These are phyloP conservation scores for Leptosphaerulina australis DNA, from an alignment of 2,329 filamentous ascomycete species.

Conservation along the genomic window DNA sequence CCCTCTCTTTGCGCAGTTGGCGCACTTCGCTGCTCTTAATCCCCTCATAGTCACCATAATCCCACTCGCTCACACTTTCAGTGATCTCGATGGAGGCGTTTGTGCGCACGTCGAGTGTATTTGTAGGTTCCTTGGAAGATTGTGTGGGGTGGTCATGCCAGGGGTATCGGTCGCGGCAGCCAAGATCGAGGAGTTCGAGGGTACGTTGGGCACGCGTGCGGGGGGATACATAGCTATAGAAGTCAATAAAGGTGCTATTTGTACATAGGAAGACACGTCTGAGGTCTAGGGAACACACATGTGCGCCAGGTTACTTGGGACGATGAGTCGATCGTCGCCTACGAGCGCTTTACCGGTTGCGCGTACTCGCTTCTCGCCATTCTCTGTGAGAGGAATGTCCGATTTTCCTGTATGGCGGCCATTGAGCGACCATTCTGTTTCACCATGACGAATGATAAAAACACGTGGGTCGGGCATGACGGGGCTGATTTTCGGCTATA, in stretches of 20 bases:
- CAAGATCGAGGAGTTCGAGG: slow-evolving; percentile 84
- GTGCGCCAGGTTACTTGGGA: slow-evolving; percentile 78
- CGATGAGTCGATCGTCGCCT: slow-evolving; percentile 82
- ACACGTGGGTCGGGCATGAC: slow-evolving; percentile 55
- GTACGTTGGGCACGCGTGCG: slow-evolving; percentile 83
- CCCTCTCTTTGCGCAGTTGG: slow-evolving; percentile 52
- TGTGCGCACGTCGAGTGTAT: slow-evolving; percentile 37
- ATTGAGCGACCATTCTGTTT: slow-evolving; percentile 93
- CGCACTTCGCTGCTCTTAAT: slow-evolving; percentile 60
- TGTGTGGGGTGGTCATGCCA: slow-evolving; percentile 58
- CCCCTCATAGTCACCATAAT: slow-evolving; percentile 68
- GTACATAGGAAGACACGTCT: no score
- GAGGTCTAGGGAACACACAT: slow-evolving; percentile 69
- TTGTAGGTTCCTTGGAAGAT: slow-evolving; percentile 2
- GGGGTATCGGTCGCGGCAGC: slow-evolving; percentile 70
- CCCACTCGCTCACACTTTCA: slow-evolving; percentile 64
- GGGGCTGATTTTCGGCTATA: neutral
- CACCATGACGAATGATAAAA: slow-evolving; percentile 76
- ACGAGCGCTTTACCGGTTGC: slow-evolving; percentile 82
- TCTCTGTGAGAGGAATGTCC: slow-evolving; percentile 83
- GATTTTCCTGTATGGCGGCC: slow-evolving; percentile 77
- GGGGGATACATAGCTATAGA: slow-evolving; percentile 78
- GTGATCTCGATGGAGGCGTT: slow-evolving; percentile 57
- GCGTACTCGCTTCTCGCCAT: slow-evolving; percentile 65
- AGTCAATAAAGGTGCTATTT: neutral